These are phyloP conservation scores for Allomyces arbusculus DNA, from an alignment of 192 early-diverging fungal species.

Conservation along the genomic window DNA sequence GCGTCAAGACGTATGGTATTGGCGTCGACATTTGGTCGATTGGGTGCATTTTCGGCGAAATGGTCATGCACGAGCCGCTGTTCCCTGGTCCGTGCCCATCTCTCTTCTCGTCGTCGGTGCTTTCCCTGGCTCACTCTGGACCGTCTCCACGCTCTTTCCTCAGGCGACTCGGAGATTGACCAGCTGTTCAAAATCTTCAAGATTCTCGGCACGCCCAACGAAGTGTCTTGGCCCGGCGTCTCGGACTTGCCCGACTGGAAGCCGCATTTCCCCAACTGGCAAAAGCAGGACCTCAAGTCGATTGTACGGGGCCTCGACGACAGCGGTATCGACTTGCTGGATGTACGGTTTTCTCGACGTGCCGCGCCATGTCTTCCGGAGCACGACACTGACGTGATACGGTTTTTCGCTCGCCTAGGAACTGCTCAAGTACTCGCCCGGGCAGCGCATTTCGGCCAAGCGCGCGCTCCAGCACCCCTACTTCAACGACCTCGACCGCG, in stretches of 20 bases:
- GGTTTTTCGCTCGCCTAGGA: slow-evolving; percentile 3
- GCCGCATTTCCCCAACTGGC: slow-evolving; percentile 21
- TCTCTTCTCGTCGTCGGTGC: too few species aligned
- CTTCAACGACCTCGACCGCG: slow-evolving; percentile 28
- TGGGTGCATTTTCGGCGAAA: slow-evolving; percentile 95
- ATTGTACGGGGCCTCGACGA: slow-evolving; percentile 34
- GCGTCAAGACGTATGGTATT: slow-evolving; percentile 70
- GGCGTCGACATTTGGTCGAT: slow-evolving; percentile 95
- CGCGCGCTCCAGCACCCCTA: slow-evolving; percentile 60
- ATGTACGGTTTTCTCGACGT: slow-evolving; percentile 4
- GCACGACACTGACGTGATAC: too few species aligned
- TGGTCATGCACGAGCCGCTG: slow-evolving; percentile 54
- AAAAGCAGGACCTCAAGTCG: slow-evolving; percentile 10
- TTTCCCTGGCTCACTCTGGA: slow-evolving; percentile 1
- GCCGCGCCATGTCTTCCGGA: not conserved
- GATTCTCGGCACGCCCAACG: slow-evolving; percentile 46
- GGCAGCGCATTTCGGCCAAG: slow-evolving; percentile 64
- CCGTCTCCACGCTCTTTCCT: not conserved
- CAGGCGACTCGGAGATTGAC: slow-evolving; percentile 40
- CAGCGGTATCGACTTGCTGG: slow-evolving; percentile 51
- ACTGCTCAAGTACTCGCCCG: slow-evolving; percentile 56
- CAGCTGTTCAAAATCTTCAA: slow-evolving; percentile 33
- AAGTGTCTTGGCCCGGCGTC: slow-evolving; percentile 39
- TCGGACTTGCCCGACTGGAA: slow-evolving; percentile 23
- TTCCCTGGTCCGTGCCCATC: slow-evolving; percentile 49